A percentile compares a stretch with the other conserved stretches of the same genome.
Evolutionary conservation across 164 flowering plant species (phyloP).

Genomic region (Umbellularia californica): DNA sequence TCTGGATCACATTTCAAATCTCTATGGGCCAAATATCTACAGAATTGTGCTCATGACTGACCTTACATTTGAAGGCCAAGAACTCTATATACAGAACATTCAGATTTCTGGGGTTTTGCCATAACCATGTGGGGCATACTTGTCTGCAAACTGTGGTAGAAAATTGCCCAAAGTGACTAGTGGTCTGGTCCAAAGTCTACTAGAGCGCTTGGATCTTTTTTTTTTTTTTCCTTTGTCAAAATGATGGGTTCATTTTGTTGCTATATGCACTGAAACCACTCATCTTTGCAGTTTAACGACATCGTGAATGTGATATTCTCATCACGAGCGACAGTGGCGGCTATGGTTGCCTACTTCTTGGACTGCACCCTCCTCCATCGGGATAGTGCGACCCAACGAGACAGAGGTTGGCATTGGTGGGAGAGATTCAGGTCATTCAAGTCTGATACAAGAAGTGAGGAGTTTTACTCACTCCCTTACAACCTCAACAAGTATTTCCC

Average conservation of each 20-base stretch:
- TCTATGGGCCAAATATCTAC: no score
- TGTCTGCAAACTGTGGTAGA: no score
- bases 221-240: no score
- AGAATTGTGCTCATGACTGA: no score
- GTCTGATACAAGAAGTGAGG: constrained; percentile 68
- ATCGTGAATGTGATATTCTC: constrained; percentile 72
- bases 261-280: not conserved
- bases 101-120: no score
- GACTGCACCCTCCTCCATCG: constrained; percentile 53
- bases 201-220: not conserved
- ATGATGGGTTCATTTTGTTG: not conserved
- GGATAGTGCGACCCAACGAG: constrained; percentile 40
- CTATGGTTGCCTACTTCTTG: constrained; percentile 48
- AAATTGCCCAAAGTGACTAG: no score
- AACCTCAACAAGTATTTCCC: constrained; percentile 81
- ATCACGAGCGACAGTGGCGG: constrained; percentile 73
- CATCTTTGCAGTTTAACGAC: constrained; percentile 62
- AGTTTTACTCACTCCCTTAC: constrained; percentile 76
- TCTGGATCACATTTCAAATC: no score
- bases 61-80: no score
- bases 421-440: constrained; percentile 52
- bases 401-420: constrained; percentile 95
- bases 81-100: no score
- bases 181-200: no score
- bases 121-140: no score